phyloP scores from a whole-genome alignment of 2,329 filamentous ascomycete genomes.

The Cladosporium colombiae region DNA sequence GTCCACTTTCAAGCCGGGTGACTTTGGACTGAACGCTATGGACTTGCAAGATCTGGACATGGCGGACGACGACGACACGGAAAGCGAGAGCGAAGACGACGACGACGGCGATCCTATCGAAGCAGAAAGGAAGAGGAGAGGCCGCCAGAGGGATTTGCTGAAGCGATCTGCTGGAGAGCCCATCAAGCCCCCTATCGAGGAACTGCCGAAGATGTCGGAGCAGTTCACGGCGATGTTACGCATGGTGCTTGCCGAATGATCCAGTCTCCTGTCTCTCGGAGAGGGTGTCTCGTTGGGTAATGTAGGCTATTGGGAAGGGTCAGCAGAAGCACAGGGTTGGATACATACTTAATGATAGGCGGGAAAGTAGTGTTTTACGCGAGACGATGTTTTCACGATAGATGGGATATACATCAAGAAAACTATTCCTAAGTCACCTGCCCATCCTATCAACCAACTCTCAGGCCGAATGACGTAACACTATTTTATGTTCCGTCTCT shows the following conservation, averaged over 20 bases:
- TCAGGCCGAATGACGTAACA: not conserved
- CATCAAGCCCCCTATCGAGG: slow-evolving; percentile 37
- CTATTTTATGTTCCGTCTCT: not conserved
- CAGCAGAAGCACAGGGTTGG: not conserved
- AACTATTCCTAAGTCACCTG: not conserved
- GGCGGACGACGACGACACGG: slow-evolving; percentile 68
- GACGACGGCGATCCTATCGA: slow-evolving; percentile 80
- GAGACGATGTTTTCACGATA: slow-evolving; percentile 14
- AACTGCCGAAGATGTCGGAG: slow-evolving; percentile 38
- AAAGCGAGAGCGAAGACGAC: slow-evolving; percentile 70
- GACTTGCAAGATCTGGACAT: slow-evolving; percentile 86
- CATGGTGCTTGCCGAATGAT: slow-evolving; percentile 35
- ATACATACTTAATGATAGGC: not conserved
- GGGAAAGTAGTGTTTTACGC: not conserved
- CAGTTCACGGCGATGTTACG: slow-evolving; percentile 40
- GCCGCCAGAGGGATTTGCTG: slow-evolving; percentile 76
- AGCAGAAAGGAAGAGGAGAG: slow-evolving; percentile 76
- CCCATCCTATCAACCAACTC: no score
- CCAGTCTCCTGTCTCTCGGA: not conserved
- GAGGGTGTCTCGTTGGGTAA: not conserved
- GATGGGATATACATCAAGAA: slow-evolving; percentile 12
- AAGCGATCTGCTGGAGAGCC: slow-evolving; percentile 41
- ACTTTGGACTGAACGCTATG: slow-evolving; percentile 87
- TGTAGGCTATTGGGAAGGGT: not conserved
- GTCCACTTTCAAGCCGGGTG: slow-evolving; percentile 68